Conservation (phyloP, 2,329 filamentous ascomycete genomes). For the Aspergillus calidoustus region DNA sequence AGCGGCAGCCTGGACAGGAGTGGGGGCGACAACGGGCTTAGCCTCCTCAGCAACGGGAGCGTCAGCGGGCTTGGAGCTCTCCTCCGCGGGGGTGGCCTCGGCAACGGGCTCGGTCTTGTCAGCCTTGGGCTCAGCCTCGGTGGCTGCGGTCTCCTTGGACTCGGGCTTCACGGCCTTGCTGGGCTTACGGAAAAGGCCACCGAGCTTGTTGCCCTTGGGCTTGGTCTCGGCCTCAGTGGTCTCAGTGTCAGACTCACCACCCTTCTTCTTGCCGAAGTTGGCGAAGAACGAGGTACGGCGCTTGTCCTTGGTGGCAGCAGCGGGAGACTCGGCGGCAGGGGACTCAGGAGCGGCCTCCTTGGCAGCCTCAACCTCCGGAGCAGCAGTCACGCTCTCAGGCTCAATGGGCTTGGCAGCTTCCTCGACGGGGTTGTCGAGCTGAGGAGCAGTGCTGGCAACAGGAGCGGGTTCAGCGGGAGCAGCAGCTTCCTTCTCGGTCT, state of each 20-base stretch:
- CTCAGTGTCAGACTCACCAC: slow-evolving; percentile 54
- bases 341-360: slow-evolving; percentile 39
- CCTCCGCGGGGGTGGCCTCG: slow-evolving; percentile 32
- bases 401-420: slow-evolving; percentile 45
- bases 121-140: slow-evolving; percentile 38
- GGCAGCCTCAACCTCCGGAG: slow-evolving; percentile 42
- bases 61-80: slow-evolving; percentile 34
- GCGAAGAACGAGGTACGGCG: slow-evolving; percentile 60
- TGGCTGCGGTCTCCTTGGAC: slow-evolving; percentile 39
- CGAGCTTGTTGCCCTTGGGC: slow-evolving; percentile 50
- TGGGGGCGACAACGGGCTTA: slow-evolving; percentile 41
- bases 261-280: slow-evolving; percentile 57
- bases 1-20: slow-evolving; percentile 49
- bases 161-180: slow-evolving; percentile 53
- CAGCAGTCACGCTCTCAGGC: slow-evolving; percentile 51
- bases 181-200: slow-evolving; percentile 54
- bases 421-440: slow-evolving; percentile 52
- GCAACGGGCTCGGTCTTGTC: slow-evolving; percentile 33
- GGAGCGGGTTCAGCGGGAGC: slow-evolving; percentile 52
- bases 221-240: slow-evolving; percentile 52
- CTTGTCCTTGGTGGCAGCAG: slow-evolving; percentile 49
- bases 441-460: slow-evolving; percentile 54
- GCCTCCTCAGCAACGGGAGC: slow-evolving; percentile 33
- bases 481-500: slow-evolving; percentile 54
- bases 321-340: slow-evolving; percentile 36